These are phyloP conservation scores for Mucor irregularis DNA, from an alignment of 371 early-diverging fungal genomes.

Conservation along the genomic window DNA sequence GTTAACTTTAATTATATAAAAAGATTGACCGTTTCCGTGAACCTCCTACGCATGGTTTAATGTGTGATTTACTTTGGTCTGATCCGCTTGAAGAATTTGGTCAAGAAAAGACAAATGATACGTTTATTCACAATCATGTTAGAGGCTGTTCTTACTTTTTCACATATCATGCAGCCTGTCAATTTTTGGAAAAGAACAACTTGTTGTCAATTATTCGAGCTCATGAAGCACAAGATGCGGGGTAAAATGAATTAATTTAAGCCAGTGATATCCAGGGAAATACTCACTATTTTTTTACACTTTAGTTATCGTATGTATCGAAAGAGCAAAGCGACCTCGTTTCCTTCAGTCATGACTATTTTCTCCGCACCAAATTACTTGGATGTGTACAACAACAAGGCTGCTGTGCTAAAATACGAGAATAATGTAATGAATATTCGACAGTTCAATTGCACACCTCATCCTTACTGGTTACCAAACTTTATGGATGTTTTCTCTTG, in stretches of 20 bases:
- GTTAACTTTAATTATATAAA: neutral
- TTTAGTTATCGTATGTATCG: constrained; percentile 89
- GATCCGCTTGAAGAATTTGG: constrained; percentile 97
- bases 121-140: constrained; percentile 88
- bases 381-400: constrained; percentile 98
- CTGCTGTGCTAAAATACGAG: constrained; percentile 96
- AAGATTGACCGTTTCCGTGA: constrained; percentile 94
- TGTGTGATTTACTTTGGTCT: constrained; percentile 98
- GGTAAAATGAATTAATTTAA: constrained; percentile 31
- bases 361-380: constrained; percentile 98
- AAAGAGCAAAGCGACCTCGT: constrained; percentile 90
- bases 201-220: constrained; percentile 94
- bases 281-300: too few relatives aligned
- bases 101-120: constrained; percentile 79
- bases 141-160: constrained; percentile 94
- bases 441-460: constrained; percentile 84
- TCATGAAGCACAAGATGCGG: constrained; percentile 98
- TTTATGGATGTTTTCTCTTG: constrained; percentile 98
- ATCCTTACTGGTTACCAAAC: constrained; percentile 97
- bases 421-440: constrained; percentile 97
- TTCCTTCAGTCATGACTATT: constrained; percentile 97
- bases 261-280: too few relatives aligned
- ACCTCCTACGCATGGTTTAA: constrained; percentile 91
- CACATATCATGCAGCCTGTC: constrained; percentile 88
- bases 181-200: constrained; percentile 93